Evolutionary conservation across 169 alveolate species (phyloP).

Genomic region (Eimeria necatrix): DNA sequence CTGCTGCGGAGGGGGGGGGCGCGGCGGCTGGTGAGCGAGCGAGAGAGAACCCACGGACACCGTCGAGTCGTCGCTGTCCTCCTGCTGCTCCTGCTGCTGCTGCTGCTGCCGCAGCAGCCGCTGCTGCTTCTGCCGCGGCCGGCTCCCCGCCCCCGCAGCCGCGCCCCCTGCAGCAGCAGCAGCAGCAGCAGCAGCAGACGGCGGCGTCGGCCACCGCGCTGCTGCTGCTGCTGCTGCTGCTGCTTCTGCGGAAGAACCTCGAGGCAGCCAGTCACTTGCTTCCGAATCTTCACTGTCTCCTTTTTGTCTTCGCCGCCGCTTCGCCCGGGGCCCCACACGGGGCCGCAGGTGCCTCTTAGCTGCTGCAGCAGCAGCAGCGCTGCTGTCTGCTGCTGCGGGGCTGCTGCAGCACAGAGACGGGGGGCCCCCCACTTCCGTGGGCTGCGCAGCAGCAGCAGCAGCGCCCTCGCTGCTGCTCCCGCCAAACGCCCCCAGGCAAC

Average conservation of each 20-base stretch:
- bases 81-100: constrained; percentile 54
- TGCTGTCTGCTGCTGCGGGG: constrained; percentile 38
- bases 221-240: neutral
- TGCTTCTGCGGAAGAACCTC: neutral
- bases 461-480: neutral
- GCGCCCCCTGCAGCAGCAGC: constrained; percentile 20
- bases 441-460: neutral
- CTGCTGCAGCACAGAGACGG: constrained; percentile 25
- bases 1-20: neutral
- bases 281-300: neutral
- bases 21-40: neutral
- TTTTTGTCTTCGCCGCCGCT: neutral
- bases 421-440: too few species aligned
- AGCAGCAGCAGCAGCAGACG: constrained; percentile 34
- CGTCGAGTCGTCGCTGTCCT: constrained; percentile 14
- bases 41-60: constrained; percentile 35
- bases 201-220: neutral
- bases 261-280: constrained; percentile 5
- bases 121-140: neutral
- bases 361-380: neutral
- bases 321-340: neutral
- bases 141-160: neutral
- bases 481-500: neutral
- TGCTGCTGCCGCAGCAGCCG: constrained; percentile 13
- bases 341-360: neutral